Conservation (phyloP, 306 rosid species). For the Trichosanthes cucumerina region DNA sequence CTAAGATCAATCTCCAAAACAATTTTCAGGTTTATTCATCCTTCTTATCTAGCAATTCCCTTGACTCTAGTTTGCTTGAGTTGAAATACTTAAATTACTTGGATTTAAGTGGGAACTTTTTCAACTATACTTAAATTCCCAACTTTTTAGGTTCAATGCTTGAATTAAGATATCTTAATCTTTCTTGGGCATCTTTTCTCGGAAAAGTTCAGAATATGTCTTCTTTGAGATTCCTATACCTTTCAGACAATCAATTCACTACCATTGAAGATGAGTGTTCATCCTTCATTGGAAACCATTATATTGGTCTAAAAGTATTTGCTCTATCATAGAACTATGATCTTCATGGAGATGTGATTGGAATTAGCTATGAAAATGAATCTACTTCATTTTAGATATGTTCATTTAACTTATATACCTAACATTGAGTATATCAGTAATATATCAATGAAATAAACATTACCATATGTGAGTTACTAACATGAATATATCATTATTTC, state of each 20-base stretch:
- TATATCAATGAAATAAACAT: no score
- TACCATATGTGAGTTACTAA: no score
- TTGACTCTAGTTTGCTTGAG: not conserved
- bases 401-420: no score
- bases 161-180: not conserved
- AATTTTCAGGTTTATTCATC: not conserved
- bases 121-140: not conserved
- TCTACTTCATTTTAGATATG: no score
- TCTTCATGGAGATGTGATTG: not conserved
- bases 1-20: not conserved
- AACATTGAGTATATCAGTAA: no score
- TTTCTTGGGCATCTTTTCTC: not conserved
- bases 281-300: no score
- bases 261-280: no score
- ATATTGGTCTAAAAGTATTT: not conserved
- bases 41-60: not conserved
- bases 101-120: not conserved
- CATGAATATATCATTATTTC: no score
- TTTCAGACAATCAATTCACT: not conserved
- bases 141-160: not conserved
- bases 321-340: not conserved
- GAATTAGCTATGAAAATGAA: not conserved
- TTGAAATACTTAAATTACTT: not conserved
- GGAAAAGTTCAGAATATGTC: not conserved
- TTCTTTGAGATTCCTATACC: not conserved